Base-by-base conservation (phyloP, 2,329 filamentous ascomycete species). In the Teratosphaeria zuluensis region DNA sequence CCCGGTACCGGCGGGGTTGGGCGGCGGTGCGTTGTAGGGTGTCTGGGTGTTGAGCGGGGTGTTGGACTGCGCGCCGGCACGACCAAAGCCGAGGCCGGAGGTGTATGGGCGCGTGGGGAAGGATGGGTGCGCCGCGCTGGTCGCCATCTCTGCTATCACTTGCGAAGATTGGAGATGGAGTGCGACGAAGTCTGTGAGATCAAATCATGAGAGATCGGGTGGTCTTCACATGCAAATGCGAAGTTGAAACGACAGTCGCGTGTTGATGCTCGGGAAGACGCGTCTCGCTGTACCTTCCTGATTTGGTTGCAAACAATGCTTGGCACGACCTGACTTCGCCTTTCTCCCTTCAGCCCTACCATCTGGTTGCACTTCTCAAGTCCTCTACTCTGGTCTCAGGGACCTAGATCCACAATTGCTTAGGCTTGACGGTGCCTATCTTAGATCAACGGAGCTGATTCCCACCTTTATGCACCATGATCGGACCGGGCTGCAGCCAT, bases 51-150 rank as follows among this genome's bases (percentile, higher is more conserved):
- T 64, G 56, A 68, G 70, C 35, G 62, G 66, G 69, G 76, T 64
- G 42, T 48, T 48, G 51, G 62, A 72, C 56, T 73, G 63, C 35
- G 59, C 63, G 32, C 61, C 63, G 57, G 63, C 62, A 71, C 63
- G 75, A 70, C 72, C 75, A 32, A 31, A 31, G 52, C 52, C 52
- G 57, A 82, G 78, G 42, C 42, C 77, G 51, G 72, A 64, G 64
- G 77, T 77, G 65, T 79, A 79, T 63, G 77, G 77, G 64, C 81
- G 79, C 54, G 78, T 74, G 57, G 78, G 79, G 68, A 84, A 83
- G 56, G 78, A 74, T 65, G 81, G 78, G 63, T 80, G 78, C 21
- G 58, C 51, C 8, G 58, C 56, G 58, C 76, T 77, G 69, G 77
- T 79, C 62, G 81, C 78, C 80, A 81, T 81, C 11, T n/a, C 9